These are phyloP conservation scores for Trichocladium uniseriatum DNA, from an alignment of 495 filamentous ascomycete genomes.

Conservation along the genomic window DNA sequence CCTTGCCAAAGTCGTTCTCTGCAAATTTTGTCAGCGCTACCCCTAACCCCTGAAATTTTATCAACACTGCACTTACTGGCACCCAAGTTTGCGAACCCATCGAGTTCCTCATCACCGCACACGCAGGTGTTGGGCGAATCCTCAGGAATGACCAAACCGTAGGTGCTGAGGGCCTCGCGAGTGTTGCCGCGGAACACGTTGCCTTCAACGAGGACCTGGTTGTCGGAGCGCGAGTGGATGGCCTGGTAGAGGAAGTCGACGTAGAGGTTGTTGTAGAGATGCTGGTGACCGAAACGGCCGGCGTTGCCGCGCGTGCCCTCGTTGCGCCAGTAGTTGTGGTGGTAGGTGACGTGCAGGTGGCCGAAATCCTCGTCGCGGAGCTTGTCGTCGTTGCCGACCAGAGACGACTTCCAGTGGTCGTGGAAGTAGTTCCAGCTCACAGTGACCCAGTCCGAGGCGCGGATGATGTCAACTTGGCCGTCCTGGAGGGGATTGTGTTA, in stretches of 20 bases:
- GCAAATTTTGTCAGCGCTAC: too few relatives aligned
- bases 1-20: slow-evolving; percentile 36
- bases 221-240: slow-evolving; percentile 46
- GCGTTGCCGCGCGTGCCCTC: slow-evolving; percentile 51
- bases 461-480: slow-evolving; percentile 54
- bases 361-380: slow-evolving; percentile 41
- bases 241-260: slow-evolving; percentile 36
- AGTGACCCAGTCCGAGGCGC: slow-evolving; percentile 44
- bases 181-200: slow-evolving; percentile 37
- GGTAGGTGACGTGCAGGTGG: slow-evolving; percentile 49
- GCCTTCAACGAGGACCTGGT: slow-evolving; percentile 46
- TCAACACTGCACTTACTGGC: slow-evolving; percentile 24
- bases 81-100: slow-evolving; percentile 29
- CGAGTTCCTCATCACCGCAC: slow-evolving; percentile 20
- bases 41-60: neutral
- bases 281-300: slow-evolving; percentile 54
- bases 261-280: slow-evolving; percentile 41
- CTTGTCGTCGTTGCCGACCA: slow-evolving; percentile 50
- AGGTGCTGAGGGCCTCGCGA: slow-evolving; percentile 35
- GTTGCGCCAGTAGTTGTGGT: slow-evolving; percentile 54
- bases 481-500: slow-evolving; percentile 28
- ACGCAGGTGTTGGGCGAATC: slow-evolving; percentile 27
- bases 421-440: slow-evolving; percentile 42
- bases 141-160: slow-evolving; percentile 39
- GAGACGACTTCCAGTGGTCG: slow-evolving; percentile 57